A percentile compares a stretch with the other conserved stretches of the same genome.
These are phyloP conservation scores for Parastagonospora avenae DNA, from an alignment of 2,329 filamentous ascomycete genomes.

Conservation along the genomic window DNA sequence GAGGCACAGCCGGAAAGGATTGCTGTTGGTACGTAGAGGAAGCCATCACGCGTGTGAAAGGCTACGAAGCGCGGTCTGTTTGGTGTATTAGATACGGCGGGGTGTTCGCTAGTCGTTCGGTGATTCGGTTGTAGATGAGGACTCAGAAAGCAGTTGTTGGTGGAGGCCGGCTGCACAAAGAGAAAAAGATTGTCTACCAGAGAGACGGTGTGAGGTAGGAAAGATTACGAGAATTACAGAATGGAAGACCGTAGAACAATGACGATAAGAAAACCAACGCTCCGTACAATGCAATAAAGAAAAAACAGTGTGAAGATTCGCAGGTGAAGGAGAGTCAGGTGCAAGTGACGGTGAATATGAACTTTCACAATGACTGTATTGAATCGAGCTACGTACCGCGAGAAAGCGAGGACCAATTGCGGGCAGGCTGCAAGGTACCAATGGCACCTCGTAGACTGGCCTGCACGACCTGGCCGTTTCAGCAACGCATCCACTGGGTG, in stretches of 20 bases:
- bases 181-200: constrained; percentile 35
- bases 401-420: constrained; percentile 46
- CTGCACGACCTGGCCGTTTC: constrained; percentile 49
- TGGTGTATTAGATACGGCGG: constrained; percentile 35
- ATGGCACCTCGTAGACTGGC: constrained; percentile 45
- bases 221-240: constrained; percentile 27
- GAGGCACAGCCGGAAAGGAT: constrained; percentile 60
- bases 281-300: constrained; percentile 47
- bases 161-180: constrained; percentile 23
- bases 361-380: constrained; percentile 32
- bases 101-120: neutral
- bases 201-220: constrained; percentile 23
- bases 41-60: constrained; percentile 48
- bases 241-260: constrained; percentile 34
- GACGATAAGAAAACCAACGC: constrained; percentile 29
- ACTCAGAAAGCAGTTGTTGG: constrained; percentile 1
- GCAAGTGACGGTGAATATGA: constrained; percentile 27
- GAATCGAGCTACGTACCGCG: constrained; percentile 46
- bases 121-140: constrained; percentile 6
- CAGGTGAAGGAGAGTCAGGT: constrained; percentile 20
- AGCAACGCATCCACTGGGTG: constrained; percentile 47
- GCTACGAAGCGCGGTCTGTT: constrained; percentile 38
- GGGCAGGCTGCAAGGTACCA: constrained; percentile 42
- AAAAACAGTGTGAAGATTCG: constrained; percentile 28
- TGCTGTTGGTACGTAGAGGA: constrained; percentile 60